A percentile compares a stretch with the other conserved stretches of the same genome.
These are phyloP conservation scores for Colletotrichum noveboracense DNA, from an alignment of 2,329 filamentous ascomycete genomes.

Conservation along the genomic window DNA sequence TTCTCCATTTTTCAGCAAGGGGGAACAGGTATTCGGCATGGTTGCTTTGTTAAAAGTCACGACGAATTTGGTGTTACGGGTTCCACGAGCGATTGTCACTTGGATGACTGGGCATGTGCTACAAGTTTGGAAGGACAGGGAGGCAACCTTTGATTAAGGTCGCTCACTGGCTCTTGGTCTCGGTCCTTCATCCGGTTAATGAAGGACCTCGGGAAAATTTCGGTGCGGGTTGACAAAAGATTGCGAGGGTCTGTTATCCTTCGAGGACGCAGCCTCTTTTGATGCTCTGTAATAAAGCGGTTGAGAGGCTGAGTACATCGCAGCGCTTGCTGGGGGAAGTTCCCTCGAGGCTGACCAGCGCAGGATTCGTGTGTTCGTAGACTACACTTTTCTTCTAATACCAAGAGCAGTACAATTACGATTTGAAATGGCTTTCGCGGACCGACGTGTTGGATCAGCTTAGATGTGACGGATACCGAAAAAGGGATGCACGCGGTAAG, in stretches of 20 bases:
- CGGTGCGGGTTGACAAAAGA: neutral
- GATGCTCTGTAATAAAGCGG: neutral
- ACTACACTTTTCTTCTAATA: neutral
- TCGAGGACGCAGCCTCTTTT: neutral
- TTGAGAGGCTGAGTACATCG: neutral
- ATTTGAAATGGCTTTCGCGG: neutral
- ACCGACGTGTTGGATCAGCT: neutral
- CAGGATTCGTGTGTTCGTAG: neutral
- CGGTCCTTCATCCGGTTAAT: neutral
- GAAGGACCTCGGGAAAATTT: neutral
- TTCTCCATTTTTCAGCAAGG: neutral
- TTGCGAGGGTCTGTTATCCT: neutral
- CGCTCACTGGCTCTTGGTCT: neutral
- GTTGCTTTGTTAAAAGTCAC: neutral
- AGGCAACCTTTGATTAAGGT: neutral
- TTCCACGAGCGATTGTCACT: neutral
- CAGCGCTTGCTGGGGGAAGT: neutral
- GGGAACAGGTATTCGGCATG: neutral
- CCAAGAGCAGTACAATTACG: neutral
- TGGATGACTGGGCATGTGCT: neutral
- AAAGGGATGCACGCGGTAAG: neutral
- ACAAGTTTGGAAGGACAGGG: neutral
- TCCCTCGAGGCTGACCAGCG: neutral
- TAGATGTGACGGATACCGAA: neutral
- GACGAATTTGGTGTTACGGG: slow-evolving; percentile 1